Conservation (phyloP, 75 land plant species). For the Picea glauca region DNA sequence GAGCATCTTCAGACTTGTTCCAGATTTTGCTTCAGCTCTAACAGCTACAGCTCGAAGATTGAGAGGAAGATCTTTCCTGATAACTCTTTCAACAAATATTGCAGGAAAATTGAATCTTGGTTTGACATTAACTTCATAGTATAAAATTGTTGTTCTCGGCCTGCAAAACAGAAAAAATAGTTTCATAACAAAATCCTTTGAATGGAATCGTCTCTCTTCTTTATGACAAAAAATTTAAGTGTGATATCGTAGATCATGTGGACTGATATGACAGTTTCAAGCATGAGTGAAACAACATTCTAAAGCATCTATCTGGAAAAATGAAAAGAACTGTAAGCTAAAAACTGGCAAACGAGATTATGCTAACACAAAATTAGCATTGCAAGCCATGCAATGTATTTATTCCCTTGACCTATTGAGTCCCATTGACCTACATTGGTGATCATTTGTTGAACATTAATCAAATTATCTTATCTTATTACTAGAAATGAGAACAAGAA, state of each 20-base stretch:
- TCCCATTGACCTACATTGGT: too few relatives aligned
- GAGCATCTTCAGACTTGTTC: conserved; percentile 17
- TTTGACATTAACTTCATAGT: conserved; percentile 89
- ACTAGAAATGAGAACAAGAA: too few relatives aligned
- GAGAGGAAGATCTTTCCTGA: conserved; percentile 89
- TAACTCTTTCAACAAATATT: conserved; percentile 80
- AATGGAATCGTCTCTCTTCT: background rate
- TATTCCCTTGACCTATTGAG: background rate
- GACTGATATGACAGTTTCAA: background rate
- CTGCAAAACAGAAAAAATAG: conserved; percentile 28
- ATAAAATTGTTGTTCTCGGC: conserved; percentile 51
- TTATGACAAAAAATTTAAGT: background rate
- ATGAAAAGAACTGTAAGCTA: background rate
- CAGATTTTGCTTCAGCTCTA: conserved; percentile 60
- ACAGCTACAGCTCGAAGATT: conserved; percentile 81
- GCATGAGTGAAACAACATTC: background rate
- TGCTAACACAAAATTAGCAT: background rate
- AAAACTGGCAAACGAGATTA: background rate
- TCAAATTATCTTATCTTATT: too few relatives aligned
- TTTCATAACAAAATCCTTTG: background rate
- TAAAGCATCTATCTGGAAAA: background rate
- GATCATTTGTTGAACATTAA: too few relatives aligned
- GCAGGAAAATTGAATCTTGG: conserved; percentile 89
- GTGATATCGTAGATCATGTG: background rate
- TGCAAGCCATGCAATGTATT: background rate